A percentile compares a stretch with the other conserved stretches of the same genome.
Conservation (phyloP, 305 asterid genomes). For the Fraxinus angustifolia region DNA sequence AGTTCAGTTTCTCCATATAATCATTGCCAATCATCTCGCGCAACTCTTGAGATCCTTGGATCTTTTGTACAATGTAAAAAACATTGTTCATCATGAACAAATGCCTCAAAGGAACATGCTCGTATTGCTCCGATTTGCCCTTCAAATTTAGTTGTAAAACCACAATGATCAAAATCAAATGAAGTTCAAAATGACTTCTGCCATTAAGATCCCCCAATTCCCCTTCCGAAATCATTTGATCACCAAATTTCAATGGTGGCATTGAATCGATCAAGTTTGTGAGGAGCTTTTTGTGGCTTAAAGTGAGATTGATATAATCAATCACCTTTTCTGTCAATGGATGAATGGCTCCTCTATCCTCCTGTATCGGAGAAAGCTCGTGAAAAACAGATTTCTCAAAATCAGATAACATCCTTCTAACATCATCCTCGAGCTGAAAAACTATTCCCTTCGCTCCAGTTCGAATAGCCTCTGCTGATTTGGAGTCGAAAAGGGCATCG, state of each 20-base stretch:
- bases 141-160: background rate
- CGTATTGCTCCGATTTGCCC: too few species aligned
- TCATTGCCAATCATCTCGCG: constrained; percentile 39
- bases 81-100: too few species aligned
- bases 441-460: background rate
- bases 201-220: too few species aligned
- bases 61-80: too few species aligned
- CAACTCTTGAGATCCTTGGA: constrained; percentile 33
- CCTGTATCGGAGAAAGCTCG: constrained; percentile 12
- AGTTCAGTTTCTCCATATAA: constrained; percentile 24
- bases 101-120: too few species aligned
- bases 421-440: constrained; percentile 33
- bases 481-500: constrained; percentile 30
- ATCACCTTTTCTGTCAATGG: constrained; percentile 30
- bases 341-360: constrained; percentile 36
- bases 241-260: too few species aligned
- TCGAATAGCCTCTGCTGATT: constrained; percentile 28
- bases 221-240: too few species aligned
- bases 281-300: too few species aligned
- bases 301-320: constrained; percentile 29
- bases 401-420: constrained; percentile 38
- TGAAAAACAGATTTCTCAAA: constrained; percentile 28
- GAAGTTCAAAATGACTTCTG: too few species aligned
- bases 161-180: too few species aligned
- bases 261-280: too few species aligned